Evolutionary conservation across 495 filamentous ascomycete species (phyloP).

Genomic region (Neurospora sp.): DNA sequence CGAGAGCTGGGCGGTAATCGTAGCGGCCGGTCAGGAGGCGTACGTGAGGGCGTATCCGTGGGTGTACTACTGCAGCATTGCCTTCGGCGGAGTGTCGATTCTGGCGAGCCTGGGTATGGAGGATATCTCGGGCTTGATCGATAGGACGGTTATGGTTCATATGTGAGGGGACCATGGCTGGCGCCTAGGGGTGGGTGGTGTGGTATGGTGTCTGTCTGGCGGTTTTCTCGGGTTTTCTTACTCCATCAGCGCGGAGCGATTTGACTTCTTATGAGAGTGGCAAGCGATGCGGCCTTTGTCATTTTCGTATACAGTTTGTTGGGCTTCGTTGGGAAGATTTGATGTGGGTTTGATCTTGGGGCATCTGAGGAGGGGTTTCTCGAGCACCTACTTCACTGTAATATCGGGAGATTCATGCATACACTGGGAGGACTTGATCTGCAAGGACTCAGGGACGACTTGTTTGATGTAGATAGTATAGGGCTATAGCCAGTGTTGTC

Average conservation of each 20-base stretch:
- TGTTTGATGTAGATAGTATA: background rate
- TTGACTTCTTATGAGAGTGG: background rate
- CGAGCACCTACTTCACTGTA: background rate
- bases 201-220: background rate
- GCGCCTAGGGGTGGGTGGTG: background rate
- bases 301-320: background rate
- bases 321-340: background rate
- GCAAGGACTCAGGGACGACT: background rate
- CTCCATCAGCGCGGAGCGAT: background rate
- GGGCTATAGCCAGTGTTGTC: background rate
- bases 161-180: slow-evolving; percentile 29
- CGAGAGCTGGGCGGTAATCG: slow-evolving; percentile 45
- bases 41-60: slow-evolving; percentile 56
- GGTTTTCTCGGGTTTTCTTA: background rate
- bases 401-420: background rate
- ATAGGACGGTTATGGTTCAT: slow-evolving; percentile 58
- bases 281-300: background rate
- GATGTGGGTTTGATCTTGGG: background rate
- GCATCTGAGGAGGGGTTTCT: background rate
- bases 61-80: slow-evolving; percentile 60
- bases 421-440: background rate
- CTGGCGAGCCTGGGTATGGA: slow-evolving; percentile 53
- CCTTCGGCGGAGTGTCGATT: slow-evolving; percentile 54
- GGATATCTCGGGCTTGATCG: slow-evolving; percentile 56
- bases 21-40: slow-evolving; percentile 51